Evolutionary conservation across 2,329 filamentous ascomycete genomes (phyloP).

Genomic region (Aspergillus intermedius): DNA sequence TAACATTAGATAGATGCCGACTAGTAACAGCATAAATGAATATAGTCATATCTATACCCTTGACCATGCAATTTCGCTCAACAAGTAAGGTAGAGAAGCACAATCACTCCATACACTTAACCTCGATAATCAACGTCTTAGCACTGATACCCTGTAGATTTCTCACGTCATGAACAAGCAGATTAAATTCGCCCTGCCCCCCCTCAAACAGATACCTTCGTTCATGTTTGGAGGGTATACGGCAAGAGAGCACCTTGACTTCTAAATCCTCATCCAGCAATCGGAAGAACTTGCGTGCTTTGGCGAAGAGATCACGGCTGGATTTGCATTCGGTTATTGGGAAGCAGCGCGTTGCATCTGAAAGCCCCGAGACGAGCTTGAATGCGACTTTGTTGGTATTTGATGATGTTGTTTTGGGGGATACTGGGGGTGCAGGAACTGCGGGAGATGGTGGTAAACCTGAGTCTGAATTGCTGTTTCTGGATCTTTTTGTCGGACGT

Average conservation of each 20-base stretch:
- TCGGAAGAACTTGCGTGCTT: constrained; percentile 14
- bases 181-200: constrained; percentile 14
- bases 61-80: not conserved
- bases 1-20: no score
- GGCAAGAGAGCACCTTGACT: constrained; percentile 11
- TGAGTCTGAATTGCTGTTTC: not conserved
- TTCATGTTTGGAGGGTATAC: constrained; percentile 5
- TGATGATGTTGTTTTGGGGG: not conserved
- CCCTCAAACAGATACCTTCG: constrained; percentile 16
- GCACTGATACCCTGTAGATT: not conserved
- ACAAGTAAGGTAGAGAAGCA: not conserved
- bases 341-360: constrained; percentile 10
- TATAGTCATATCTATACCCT: no score
- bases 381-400: constrained; percentile 1
- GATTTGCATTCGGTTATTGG: constrained; percentile 10
- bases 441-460: not conserved
- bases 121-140: constrained; percentile 4
- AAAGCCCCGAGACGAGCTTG: constrained; percentile 12
- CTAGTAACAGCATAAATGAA: not conserved
- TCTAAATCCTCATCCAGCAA: constrained; percentile 5
- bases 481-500: not conserved
- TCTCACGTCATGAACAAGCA: constrained; percentile 13
- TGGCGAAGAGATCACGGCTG: constrained; percentile 13
- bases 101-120: constrained; percentile 5
- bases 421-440: not conserved